Evolutionary conservation across 2,329 filamentous ascomycete species (phyloP), one percentile per base, ranked within the genome.

Genomic region (Sporothrix sp.): DNA sequence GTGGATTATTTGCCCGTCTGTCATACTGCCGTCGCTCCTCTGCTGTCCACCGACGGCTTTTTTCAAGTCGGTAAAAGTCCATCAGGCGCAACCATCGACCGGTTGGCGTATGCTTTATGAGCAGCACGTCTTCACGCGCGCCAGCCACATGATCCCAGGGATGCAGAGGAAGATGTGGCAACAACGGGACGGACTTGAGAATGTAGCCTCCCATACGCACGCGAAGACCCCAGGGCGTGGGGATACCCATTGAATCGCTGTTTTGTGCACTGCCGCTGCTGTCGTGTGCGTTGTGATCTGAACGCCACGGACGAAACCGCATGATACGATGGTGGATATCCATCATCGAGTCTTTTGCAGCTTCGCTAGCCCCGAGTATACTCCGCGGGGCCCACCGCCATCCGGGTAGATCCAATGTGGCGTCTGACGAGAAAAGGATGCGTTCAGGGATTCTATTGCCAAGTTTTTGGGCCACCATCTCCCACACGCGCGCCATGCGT

Each of bases 301-400:
- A 10, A 0, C 3, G 32, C 43, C 50, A 47, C 6, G 20, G 10
- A 6, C 28, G 30, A 21, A 44, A 30, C 6, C 43, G 36, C 33
- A 46, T 38, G 8, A 46, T 51, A 3, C 33, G 33, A 11, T 51
- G 35, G 28, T 27, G 20, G 2, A 44, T 16, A 10, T 39, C 35
- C 42, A 47, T 36, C 6, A 9, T 23, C 3, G 30, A 28, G n/a
- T 30, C 30, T 2, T 21, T 18, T 2, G 38, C 32, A 7, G 48
- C 21, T 5, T 42, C 32, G 6, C 40, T 39, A 5, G 49, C 36
- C 2, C 36, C 35, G 3, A 51, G 36, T 4, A 51, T 42, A 11
- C 40, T 51, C 2, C 40, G 42, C 7, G 42, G 49, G 7, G 36
- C 42, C 49, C 49, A 51, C 6, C 49, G 27, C 49, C 49, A 51